A percentile compares a stretch with the other conserved stretches of the same genome.
These are phyloP conservation scores for Fusarium devonianum DNA, from an alignment of 2,329 filamentous ascomycete species.

Conservation along the genomic window DNA sequence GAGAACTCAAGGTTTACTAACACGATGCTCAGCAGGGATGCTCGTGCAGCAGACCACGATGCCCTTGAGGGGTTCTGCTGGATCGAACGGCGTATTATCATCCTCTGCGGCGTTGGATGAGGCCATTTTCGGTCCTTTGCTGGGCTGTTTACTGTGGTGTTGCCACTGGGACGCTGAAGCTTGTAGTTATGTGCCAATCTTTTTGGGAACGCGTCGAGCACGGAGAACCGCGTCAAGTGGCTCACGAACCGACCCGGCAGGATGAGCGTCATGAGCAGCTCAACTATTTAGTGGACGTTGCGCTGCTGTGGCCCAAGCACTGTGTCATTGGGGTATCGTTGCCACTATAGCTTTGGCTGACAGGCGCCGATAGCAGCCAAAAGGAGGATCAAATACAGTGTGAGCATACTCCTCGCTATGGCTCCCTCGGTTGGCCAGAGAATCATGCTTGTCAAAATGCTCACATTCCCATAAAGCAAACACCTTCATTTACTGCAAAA, in stretches of 20 bases:
- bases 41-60: constrained; percentile 88
- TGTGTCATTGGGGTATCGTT: no score
- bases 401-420: background rate
- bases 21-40: constrained; percentile 76
- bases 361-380: background rate
- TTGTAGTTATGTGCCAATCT: constrained; percentile 29
- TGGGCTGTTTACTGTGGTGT: constrained; percentile 20
- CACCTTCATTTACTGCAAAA: background rate
- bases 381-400: constrained; percentile 3
- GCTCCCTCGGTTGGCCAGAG: no score
- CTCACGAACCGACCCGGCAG: constrained; percentile 5
- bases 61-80: constrained; percentile 70
- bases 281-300: no score
- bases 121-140: constrained; percentile 39
- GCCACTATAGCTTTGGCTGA: background rate
- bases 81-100: constrained; percentile 54
- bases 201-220: constrained; percentile 34
- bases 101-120: constrained; percentile 38
- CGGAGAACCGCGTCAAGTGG: constrained; percentile 38
- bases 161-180: constrained; percentile 19
- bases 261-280: constrained; percentile 30
- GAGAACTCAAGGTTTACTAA: constrained; percentile 57
- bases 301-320: no score
- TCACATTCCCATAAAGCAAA: no score
- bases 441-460: no score